A percentile compares a stretch with the other conserved stretches of the same genome.
Evolutionary conservation across 2,329 filamentous ascomycete species (phyloP).

Genomic region (Byssothecium circinans): DNA sequence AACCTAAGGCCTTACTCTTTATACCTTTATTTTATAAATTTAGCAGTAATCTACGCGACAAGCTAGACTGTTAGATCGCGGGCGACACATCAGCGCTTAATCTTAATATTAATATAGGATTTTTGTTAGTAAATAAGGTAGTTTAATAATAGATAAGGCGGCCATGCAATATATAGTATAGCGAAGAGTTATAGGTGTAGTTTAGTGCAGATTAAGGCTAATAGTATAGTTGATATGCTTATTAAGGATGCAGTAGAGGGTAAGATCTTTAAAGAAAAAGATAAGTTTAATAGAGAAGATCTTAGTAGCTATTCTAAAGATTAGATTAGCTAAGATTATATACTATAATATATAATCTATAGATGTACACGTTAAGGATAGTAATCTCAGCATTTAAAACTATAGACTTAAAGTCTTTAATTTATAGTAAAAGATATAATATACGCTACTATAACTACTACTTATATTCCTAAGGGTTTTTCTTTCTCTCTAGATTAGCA

Average conservation of each 20-base stretch:
- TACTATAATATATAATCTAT: constrained; percentile 6
- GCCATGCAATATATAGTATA: constrained; percentile 10
- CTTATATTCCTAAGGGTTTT: too few relatives aligned
- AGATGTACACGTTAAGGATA: constrained; percentile 13
- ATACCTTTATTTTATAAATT: constrained; percentile 17
- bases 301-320: constrained; percentile 10
- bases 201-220: constrained; percentile 13
- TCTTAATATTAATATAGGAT: constrained; percentile 16
- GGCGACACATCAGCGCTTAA: constrained; percentile 14
- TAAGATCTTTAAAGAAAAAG: constrained; percentile 13
- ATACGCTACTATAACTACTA: not conserved
- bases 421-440: constrained; percentile 10
- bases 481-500: too few relatives aligned
- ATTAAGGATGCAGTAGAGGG: constrained; percentile 15
- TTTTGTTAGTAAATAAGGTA: constrained; percentile 16
- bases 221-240: constrained; percentile 15
- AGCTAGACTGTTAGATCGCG: constrained; percentile 14
- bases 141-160: constrained; percentile 12
- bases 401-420: constrained; percentile 10
- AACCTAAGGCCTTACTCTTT: constrained; percentile 12
- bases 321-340: constrained; percentile 6
- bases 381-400: constrained; percentile 12
- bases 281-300: constrained; percentile 7
- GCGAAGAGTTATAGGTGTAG: constrained; percentile 10
- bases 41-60: constrained; percentile 18